Base-by-base conservation (phyloP, 192 early-diverging fungal genomes). In the Coemansia sp. region DNA sequence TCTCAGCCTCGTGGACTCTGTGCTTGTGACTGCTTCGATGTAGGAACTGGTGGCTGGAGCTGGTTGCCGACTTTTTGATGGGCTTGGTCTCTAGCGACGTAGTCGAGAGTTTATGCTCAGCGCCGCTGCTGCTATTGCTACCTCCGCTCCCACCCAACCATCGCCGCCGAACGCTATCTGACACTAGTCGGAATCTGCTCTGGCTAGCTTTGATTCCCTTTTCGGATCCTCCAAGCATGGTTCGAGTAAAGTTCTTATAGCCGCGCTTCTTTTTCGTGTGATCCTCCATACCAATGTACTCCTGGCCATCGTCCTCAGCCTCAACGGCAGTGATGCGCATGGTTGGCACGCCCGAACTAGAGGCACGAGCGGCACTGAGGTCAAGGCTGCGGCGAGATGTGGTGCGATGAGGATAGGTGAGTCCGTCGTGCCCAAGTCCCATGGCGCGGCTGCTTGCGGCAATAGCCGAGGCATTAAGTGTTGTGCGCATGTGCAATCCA, bases 301-400 rank as follows among this genome's bases (percentile, higher is more conserved):
- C 81, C 29, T 83, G 70, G 18, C 58, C 62, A 67, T 83, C 81
- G n/a, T 78, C 74, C 29, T 83, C 81, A 34, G 81, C 81, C 43
- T 78, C 81, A 38, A 83, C 76, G 13, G 81, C 81, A 11, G 81
- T 75, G 27, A 83, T 83, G 24, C 73, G 75, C 81, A 83, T 75
- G 1, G 81, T 83, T 15, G 81, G 81, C 15, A 53, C 55, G 3
- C 71, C 81, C 0, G 71, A 64, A 44, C 73, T 76, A 22, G 73
- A 69, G 3, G 70, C 65, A 27, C 81, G 81, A 20, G 76, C 71
- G 2, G 73, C 73, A 20, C 75, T 50, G 29, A 83, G 73, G 29
- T 83, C 68, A 12, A 83, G 70, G 65, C 81, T 83, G 46, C 36
- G 73, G 12, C 69, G 76, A 16, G 57, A 57, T n/a, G 24, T 27